Evolutionary conservation across 495 filamentous ascomycete genomes (phyloP).

Genomic region (Endocarpon pusillum): DNA sequence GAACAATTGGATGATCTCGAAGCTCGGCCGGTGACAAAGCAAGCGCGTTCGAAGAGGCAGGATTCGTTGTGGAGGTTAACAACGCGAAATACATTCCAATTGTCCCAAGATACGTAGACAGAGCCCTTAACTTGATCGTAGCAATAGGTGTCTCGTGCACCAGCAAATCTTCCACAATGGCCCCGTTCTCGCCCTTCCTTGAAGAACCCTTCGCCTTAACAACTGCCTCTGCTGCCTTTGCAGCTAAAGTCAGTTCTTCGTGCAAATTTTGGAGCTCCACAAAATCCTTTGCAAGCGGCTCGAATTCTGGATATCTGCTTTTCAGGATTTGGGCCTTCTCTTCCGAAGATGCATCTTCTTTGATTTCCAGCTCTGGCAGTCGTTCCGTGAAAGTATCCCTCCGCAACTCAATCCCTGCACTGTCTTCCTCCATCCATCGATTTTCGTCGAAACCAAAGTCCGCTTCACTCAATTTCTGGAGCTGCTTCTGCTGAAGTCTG

Average conservation of each 20-base stretch:
- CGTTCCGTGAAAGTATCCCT: slow-evolving; percentile 56
- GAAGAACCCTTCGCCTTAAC: slow-evolving; percentile 11
- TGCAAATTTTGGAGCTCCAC: slow-evolving; percentile 50
- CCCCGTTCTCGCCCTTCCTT: slow-evolving; percentile 5
- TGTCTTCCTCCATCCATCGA: slow-evolving; percentile 48
- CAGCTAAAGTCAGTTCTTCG: slow-evolving; percentile 27
- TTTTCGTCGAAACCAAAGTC: slow-evolving; percentile 86
- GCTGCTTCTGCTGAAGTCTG: slow-evolving; percentile 73
- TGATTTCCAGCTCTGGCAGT: slow-evolving; percentile 64
- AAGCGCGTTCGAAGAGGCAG: slow-evolving; percentile 25
- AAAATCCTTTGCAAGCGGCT: slow-evolving; percentile 67
- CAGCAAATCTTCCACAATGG: no score
- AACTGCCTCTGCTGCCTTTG: slow-evolving; percentile 31
- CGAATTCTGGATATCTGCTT: slow-evolving; percentile 78
- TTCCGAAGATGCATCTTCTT: slow-evolving; percentile 55
- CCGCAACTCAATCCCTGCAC: slow-evolving; percentile 20
- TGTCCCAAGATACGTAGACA: slow-evolving; percentile 69
- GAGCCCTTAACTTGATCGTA: slow-evolving; percentile 54
- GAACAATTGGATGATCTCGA: slow-evolving; percentile 79
- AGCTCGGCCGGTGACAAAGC: slow-evolving; percentile 52
- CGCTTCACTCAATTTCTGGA: slow-evolving; percentile 67
- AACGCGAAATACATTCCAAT: slow-evolving; percentile 89
- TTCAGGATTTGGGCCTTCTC: slow-evolving; percentile 64
- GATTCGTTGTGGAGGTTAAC: slow-evolving; percentile 53
- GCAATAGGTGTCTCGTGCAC: slow-evolving; percentile 24